phyloP scores from a whole-genome alignment of 495 filamentous ascomycete species.

The Tirmania nivea region DNA sequence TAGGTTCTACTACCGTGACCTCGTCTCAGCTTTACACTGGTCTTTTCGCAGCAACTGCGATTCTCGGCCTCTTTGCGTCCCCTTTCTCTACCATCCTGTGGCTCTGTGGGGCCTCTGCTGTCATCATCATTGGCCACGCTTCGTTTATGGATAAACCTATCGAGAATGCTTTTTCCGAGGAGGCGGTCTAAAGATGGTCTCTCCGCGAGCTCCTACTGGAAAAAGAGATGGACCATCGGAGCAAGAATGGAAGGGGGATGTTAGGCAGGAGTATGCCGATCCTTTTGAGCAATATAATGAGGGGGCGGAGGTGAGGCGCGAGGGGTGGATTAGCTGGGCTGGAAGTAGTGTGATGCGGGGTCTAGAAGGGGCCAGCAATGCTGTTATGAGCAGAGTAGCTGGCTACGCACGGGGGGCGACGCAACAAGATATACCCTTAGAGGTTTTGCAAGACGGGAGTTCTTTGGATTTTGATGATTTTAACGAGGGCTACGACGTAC shows the following conservation, averaged over 20 bases:
- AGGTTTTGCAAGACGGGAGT: not conserved
- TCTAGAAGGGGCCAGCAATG: no score
- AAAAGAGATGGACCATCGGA: conserved; percentile 20
- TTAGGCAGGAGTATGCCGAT: not conserved
- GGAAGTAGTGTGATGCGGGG: no score
- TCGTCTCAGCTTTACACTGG: conserved; percentile 91
- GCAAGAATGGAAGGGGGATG: not conserved
- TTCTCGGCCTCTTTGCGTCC: conserved; percentile 62
- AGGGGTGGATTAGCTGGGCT: no score
- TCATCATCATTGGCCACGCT: conserved; percentile 84
- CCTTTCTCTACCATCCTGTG: conserved; percentile 66
- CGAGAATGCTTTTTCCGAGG: conserved; percentile 99
- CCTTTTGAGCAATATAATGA: not conserved
- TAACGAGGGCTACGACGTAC: not conserved
- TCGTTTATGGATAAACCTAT: conserved; percentile 95
- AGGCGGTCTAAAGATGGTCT: conserved; percentile 74
- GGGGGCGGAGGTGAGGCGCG: no score
- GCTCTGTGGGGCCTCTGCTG: conserved; percentile 83
- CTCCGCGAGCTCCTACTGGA: conserved; percentile 18
- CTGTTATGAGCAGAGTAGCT: no score
- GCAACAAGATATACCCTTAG: not conserved
- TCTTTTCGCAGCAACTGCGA: conserved; percentile 57
- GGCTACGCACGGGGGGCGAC: no score
- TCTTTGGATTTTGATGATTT: not conserved
- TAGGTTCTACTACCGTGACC: conserved; percentile 43